phyloP scores from a whole-genome alignment of 177 flowering plant genomes.

The Vitis hybrid region DNA sequence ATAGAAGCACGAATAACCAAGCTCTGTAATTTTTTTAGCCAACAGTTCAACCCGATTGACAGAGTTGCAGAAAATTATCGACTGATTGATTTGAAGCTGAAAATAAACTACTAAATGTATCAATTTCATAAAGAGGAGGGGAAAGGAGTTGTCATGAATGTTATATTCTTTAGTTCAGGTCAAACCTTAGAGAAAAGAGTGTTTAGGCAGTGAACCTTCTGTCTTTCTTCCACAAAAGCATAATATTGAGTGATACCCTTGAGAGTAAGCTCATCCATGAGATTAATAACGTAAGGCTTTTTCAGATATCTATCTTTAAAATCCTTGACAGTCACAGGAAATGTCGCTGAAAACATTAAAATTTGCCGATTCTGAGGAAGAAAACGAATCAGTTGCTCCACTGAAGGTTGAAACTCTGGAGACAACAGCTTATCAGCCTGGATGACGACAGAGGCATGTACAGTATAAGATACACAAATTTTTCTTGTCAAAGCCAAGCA shows the following conservation, averaged over 20 bases:
- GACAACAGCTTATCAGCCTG: constrained; percentile 85
- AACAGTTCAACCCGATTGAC: constrained; percentile 93
- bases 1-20: constrained; percentile 94
- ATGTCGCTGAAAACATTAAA: constrained; percentile 91
- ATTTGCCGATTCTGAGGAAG: constrained; percentile 59
- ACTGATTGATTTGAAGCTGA: constrained; percentile 97
- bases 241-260: constrained; percentile 97
- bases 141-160: too few relatives aligned
- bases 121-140: too few relatives aligned
- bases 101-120: constrained; percentile 5
- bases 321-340: constrained; percentile 91
- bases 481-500: too few relatives aligned
- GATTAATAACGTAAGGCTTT: constrained; percentile 84
- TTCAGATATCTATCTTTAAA: constrained; percentile 79
- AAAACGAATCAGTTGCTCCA: constrained; percentile 68
- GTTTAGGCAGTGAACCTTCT: constrained; percentile 93
- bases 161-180: neutral
- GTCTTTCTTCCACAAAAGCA: constrained; percentile 97
- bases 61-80: constrained; percentile 94
- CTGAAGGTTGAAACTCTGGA: constrained; percentile 75
- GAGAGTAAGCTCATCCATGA: constrained; percentile 96
- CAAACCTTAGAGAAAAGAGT: constrained; percentile 95
- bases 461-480: too few relatives aligned
- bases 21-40: constrained; percentile 96
- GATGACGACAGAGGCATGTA: too few relatives aligned